Evolutionary conservation across 1,284 basidiomycete species (phyloP).

Genomic region (Tilletia walkeri): DNA sequence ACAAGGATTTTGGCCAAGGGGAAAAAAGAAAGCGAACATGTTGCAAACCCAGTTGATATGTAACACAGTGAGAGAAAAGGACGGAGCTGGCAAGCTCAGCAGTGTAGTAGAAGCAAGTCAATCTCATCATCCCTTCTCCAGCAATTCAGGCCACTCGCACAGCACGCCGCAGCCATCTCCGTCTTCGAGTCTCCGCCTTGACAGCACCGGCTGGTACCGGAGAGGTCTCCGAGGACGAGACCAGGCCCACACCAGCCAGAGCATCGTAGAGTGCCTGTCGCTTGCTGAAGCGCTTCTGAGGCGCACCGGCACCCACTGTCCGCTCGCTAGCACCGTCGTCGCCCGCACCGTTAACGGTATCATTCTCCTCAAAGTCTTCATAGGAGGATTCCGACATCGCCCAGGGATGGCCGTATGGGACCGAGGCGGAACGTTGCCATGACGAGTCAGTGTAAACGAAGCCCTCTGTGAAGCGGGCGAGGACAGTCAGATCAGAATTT

Average conservation of each 20-base stretch:
- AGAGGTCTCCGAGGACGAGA: neutral
- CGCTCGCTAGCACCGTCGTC: neutral
- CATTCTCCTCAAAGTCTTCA: neutral
- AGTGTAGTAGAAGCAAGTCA: too few species aligned
- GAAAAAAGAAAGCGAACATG: too few species aligned
- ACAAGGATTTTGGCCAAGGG: too few species aligned
- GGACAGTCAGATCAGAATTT: neutral
- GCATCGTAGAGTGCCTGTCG: slow-evolving; percentile 6
- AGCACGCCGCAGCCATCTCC: slow-evolving; percentile 7
- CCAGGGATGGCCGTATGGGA: slow-evolving; percentile 40
- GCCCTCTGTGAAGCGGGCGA: slow-evolving; percentile 29
- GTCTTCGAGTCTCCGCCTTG: slow-evolving; percentile 1
- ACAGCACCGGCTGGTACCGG: neutral
- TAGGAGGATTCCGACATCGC: neutral
- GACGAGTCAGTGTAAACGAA: slow-evolving; percentile 52
- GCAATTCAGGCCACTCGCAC: neutral
- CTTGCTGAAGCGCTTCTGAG: slow-evolving; percentile 11
- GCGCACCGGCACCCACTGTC: neutral
- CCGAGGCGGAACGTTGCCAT: slow-evolving; percentile 51
- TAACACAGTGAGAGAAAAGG: too few species aligned
- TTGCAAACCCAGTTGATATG: too few species aligned
- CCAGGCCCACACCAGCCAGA: slow-evolving; percentile 8
- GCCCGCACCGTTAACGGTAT: neutral
- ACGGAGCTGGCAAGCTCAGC: too few species aligned
- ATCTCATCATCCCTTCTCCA: too few species aligned